These are phyloP conservation scores for Abrus precatorius DNA, from an alignment of 306 rosid species.

Conservation along the genomic window DNA sequence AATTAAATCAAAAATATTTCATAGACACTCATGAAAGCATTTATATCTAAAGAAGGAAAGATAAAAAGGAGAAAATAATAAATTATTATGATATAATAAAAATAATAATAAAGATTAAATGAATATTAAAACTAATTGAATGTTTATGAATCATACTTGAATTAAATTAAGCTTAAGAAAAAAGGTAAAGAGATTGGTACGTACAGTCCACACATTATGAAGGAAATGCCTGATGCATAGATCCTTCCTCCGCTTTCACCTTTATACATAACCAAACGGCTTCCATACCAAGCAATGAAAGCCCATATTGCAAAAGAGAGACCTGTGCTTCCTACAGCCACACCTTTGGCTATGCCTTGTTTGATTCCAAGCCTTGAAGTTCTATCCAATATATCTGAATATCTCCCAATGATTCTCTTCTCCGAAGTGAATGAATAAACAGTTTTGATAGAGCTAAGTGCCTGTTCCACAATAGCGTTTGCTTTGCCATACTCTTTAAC, in stretches of 20 bases:
- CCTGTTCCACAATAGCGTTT: constrained; percentile 78
- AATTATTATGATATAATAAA: too few relatives aligned
- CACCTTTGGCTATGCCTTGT: constrained; percentile 92
- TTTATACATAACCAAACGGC: constrained; percentile 88
- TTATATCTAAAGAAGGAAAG: too few relatives aligned
- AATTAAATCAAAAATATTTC: too few relatives aligned
- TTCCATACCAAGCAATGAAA: constrained; percentile 97
- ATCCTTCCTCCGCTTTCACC: constrained; percentile 93
- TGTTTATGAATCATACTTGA: too few relatives aligned
- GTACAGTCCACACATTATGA: constrained; percentile 91
- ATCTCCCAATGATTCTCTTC: constrained; percentile 67
- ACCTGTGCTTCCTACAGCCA: constrained; percentile 91
- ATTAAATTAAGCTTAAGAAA: neutral
- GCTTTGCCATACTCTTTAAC: constrained; percentile 73
- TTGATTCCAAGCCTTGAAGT: constrained; percentile 81
- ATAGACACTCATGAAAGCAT: too few relatives aligned
- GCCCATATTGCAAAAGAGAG: constrained; percentile 90
- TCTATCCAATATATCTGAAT: constrained; percentile 67
- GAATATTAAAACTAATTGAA: neutral
- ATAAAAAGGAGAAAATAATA: too few relatives aligned
- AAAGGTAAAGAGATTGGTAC: constrained; percentile 31
- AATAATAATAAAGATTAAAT: too few relatives aligned
- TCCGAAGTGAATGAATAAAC: constrained; percentile 92
- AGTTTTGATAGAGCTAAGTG: constrained; percentile 80
- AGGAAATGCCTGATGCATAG: constrained; percentile 87